phyloP scores from a whole-genome alignment of 805 yeast genomes.

The Lipomyces lipofer region DNA sequence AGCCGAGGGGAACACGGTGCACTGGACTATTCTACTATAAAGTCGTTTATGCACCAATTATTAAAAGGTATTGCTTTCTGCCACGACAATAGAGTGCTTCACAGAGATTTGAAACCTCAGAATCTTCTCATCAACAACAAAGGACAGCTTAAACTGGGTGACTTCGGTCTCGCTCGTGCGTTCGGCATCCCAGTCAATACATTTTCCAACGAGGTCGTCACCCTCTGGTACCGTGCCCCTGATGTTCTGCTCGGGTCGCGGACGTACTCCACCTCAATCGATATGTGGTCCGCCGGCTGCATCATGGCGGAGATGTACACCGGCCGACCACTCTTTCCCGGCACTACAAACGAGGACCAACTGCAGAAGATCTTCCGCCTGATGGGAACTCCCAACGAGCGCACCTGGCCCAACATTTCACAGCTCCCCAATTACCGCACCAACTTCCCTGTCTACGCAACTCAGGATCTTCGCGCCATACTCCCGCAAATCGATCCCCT shows the following conservation, averaged over 20 bases:
- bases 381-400: conserved; percentile 95
- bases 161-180: conserved; percentile 95
- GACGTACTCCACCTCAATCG: conserved; percentile 94
- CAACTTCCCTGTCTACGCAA: conserved; percentile 80
- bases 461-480: conserved; percentile 75
- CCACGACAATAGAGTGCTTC: conserved; percentile 81
- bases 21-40: conserved; percentile 68
- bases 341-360: conserved; percentile 95
- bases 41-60: conserved; percentile 91
- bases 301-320: conserved; percentile 97
- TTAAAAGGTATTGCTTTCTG: conserved; percentile 86
- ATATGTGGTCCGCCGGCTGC: conserved; percentile 98
- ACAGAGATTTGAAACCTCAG: conserved; percentile 89
- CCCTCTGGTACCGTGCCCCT: conserved; percentile 97
- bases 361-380: conserved; percentile 85
- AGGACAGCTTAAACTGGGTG: conserved; percentile 92
- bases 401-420: conserved; percentile 97
- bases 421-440: conserved; percentile 82
- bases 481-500: conserved; percentile 69
- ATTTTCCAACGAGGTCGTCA: conserved; percentile 95
- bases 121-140: conserved; percentile 83
- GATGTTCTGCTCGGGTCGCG: conserved; percentile 94
- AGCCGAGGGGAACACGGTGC: conserved; percentile 74
- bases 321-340: conserved; percentile 96
- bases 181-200: conserved; percentile 98